A percentile compares a stretch with the other conserved stretches of the same genome.
These are phyloP conservation scores for Hypoxylon trugodes DNA, from an alignment of 495 filamentous ascomycete species.

Conservation along the genomic window DNA sequence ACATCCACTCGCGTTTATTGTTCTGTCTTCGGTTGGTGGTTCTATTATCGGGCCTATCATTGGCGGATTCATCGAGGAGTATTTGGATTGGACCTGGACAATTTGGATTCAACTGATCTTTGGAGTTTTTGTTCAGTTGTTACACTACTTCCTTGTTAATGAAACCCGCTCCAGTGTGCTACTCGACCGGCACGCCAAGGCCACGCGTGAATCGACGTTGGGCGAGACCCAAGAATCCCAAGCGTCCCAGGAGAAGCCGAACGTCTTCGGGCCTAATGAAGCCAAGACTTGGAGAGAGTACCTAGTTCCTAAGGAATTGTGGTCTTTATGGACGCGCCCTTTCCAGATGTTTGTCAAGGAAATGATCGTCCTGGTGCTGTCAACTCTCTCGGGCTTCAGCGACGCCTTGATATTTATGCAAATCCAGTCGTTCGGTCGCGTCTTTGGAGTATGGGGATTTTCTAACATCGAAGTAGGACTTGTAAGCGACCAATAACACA, in stretches of 20 bases:
- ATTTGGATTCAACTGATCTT: slow-evolving; percentile 84
- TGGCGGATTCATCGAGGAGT: slow-evolving; percentile 65
- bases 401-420: slow-evolving; percentile 85
- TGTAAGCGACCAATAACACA: slow-evolving; percentile 14
- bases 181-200: slow-evolving; percentile 70
- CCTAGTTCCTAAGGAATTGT: slow-evolving; percentile 61
- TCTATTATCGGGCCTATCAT: slow-evolving; percentile 68
- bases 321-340: slow-evolving; percentile 72
- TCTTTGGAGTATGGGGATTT: slow-evolving; percentile 72
- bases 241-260: slow-evolving; percentile 52
- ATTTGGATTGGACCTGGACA: slow-evolving; percentile 74
- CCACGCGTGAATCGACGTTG: slow-evolving; percentile 59
- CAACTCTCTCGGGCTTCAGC: slow-evolving; percentile 76
- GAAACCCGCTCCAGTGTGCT: slow-evolving; percentile 74
- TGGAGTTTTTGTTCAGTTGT: slow-evolving; percentile 68
- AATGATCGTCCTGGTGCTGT: slow-evolving; percentile 75
- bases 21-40: slow-evolving; percentile 68
- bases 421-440: slow-evolving; percentile 70
- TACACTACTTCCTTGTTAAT: slow-evolving; percentile 70
- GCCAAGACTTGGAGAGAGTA: slow-evolving; percentile 57
- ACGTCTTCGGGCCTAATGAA: slow-evolving; percentile 69
- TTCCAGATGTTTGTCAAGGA: slow-evolving; percentile 82
- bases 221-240: slow-evolving; percentile 9
- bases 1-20: slow-evolving; percentile 71
- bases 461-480: slow-evolving; percentile 63